phyloP scores from a whole-genome alignment of 805 yeast genomes.

The Candida sanyiensis region DNA sequence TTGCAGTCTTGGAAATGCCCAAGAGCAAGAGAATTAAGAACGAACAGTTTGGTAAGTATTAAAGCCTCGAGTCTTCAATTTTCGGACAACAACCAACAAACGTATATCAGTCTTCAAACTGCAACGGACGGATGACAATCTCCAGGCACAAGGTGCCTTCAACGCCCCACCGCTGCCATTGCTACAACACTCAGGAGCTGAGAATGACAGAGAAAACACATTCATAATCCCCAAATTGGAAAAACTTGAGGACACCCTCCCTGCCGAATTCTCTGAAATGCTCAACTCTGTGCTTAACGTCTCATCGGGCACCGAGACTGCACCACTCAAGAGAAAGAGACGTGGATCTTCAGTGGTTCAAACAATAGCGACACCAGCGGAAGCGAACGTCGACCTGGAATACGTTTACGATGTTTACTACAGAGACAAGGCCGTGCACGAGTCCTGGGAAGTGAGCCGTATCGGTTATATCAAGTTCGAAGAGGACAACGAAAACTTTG shows the following conservation, averaged over 20 bases:
- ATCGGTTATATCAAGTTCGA: slow-evolving; percentile 35
- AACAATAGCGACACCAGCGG: slow-evolving; percentile 12
- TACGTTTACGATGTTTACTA: slow-evolving; percentile 91
- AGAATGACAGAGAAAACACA: slow-evolving; percentile 22
- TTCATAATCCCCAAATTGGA: slow-evolving; percentile 20
- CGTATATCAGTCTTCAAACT: slow-evolving; percentile 44
- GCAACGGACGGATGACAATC: slow-evolving; percentile 40
- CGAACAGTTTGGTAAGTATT: slow-evolving; percentile 25
- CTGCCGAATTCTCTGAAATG: slow-evolving; percentile 72
- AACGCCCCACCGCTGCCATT: slow-evolving; percentile 18
- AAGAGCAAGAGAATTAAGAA: slow-evolving; percentile 36
- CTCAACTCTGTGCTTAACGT: slow-evolving; percentile 51
- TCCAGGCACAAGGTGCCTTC: slow-evolving; percentile 14
- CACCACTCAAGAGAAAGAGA: slow-evolving; percentile 18
- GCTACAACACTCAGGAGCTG: slow-evolving; percentile 21
- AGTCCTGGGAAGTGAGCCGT: slow-evolving; percentile 29
- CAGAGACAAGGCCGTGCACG: slow-evolving; percentile 58
- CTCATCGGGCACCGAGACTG: slow-evolving; percentile 21
- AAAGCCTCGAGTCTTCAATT: neutral
- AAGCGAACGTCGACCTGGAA: slow-evolving; percentile 37
- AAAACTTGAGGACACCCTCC: slow-evolving; percentile 32
- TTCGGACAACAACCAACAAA: too few species aligned
- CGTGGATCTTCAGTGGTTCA: slow-evolving; percentile 15
- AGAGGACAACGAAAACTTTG: slow-evolving; percentile 33
- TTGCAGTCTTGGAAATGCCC: slow-evolving; percentile 29